phyloP scores from a whole-genome alignment of 1,139 yeast species.

The Geotrichum bryndzae region DNA sequence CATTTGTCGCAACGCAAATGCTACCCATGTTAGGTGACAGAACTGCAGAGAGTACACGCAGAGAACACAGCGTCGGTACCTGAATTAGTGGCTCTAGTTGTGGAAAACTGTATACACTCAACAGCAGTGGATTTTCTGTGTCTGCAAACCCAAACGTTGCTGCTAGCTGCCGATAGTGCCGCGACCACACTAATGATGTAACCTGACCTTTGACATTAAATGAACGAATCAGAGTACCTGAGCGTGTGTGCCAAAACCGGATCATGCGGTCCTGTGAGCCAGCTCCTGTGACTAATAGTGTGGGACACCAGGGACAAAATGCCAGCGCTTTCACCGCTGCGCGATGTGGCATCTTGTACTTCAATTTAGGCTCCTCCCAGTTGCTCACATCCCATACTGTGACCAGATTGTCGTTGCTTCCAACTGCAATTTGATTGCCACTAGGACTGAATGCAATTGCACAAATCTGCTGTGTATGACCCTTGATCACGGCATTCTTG shows the following conservation, averaged over 20 bases:
- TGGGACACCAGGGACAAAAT: constrained; percentile 73
- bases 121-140: constrained; percentile 39
- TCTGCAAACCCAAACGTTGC: constrained; percentile 71
- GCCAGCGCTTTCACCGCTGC: constrained; percentile 82
- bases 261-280: constrained; percentile 66
- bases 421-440: constrained; percentile 53
- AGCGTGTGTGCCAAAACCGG: constrained; percentile 62
- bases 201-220: constrained; percentile 56
- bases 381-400: constrained; percentile 57
- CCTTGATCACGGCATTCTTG: constrained; percentile 26
- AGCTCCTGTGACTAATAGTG: constrained; percentile 74
- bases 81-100: constrained; percentile 43
- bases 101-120: constrained; percentile 58
- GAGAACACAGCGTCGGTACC: constrained; percentile 45
- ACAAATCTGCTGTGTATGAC: constrained; percentile 19
- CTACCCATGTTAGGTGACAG: constrained; percentile 53
- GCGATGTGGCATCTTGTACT: constrained; percentile 49
- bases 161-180: constrained; percentile 48
- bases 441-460: constrained; percentile 52
- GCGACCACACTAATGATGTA: constrained; percentile 66
- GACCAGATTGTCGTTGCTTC: constrained; percentile 69
- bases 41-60: constrained; percentile 55
- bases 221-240: constrained; percentile 57
- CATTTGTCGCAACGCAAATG: constrained; percentile 64
- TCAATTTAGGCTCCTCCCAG: constrained; percentile 40